These are phyloP conservation scores for Raphanus raphanistrum DNA, from an alignment of 345 rosid species.

Conservation along the genomic window DNA sequence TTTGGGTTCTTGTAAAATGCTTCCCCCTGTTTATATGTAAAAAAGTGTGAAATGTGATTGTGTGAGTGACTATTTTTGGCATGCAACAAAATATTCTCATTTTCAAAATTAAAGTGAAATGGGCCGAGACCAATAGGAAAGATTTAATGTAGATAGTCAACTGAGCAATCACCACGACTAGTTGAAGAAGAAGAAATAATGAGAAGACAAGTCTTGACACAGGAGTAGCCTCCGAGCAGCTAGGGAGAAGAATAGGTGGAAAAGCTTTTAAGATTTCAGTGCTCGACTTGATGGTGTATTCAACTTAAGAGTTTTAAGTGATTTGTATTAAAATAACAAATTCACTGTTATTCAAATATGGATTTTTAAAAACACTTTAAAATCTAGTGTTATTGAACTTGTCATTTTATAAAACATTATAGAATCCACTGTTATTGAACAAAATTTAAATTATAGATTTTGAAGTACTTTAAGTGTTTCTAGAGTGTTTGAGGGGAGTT, in stretches of 20 bases:
- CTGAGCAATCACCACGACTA: too few relatives aligned
- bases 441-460: too few relatives aligned
- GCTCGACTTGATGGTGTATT: too few relatives aligned
- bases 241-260: neutral
- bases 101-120: neutral
- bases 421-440: too few relatives aligned
- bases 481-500: too few relatives aligned
- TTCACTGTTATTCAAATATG: too few relatives aligned
- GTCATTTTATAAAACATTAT: too few relatives aligned
- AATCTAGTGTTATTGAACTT: too few relatives aligned
- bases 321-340: too few relatives aligned
- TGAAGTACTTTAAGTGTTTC: too few relatives aligned
- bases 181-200: neutral
- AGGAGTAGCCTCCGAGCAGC: neutral
- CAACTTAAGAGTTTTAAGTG: too few relatives aligned
- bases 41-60: neutral
- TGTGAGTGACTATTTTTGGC: neutral
- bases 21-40: neutral
- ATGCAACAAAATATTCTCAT: neutral
- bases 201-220: neutral
- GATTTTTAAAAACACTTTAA: too few relatives aligned
- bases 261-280: constrained; percentile 1
- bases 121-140: constrained; percentile 1
- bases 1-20: neutral
- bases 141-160: neutral